Evolutionary conservation across 352 stramenopile species (phyloP), one percentile per base, ranked within the genome.

Genomic region (Phytophthora lateralis): DNA sequence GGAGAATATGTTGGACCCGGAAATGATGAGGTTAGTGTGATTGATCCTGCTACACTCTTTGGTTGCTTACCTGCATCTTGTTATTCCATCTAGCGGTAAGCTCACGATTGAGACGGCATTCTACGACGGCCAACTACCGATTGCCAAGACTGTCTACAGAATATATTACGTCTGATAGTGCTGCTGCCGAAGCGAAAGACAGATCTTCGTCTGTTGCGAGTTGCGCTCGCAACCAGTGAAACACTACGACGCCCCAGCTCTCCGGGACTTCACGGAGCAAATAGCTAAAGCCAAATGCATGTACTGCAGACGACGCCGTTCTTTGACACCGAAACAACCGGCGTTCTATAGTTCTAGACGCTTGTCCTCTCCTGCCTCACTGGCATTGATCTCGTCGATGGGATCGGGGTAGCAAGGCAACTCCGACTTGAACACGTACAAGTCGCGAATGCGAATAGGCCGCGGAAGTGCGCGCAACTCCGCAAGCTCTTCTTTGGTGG

Each of bases 81-180:
- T 60, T 15, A 37, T 46, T 37, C 17, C n/a, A 47, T 37, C 1
- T 44, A 96, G 82, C 39, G 95, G 93, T 11, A 95, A 98, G 49
- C 78, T 98, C 34, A 96, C 88, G 37, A 98, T 98, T 44, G 95
- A 98, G 63, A 98, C 95, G 7, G 89, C 76, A n/a, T 98, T 99
- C 67, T 98, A 97, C 71, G 93, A 98, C 67, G 94, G 84, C 29
- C 73, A 95, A 43, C 64, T 74, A 29, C 67, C 91, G 24, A 94
- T 98, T 61, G 86, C 85, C 62, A 97, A 96, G 80, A 97, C 88
- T 26, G 80, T 97, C 60, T 96, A 98, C 61, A 89, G 92, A 83
- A 93, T 98, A 76, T 97, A 89, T 73, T 98, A 98, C 75, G 88
- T 94, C 54, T 96, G 80, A 75, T 46, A 55, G 24, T 34, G 17